phyloP scores from a whole-genome alignment of 345 rosid species.

The Eucalyptus cloeziana region DNA sequence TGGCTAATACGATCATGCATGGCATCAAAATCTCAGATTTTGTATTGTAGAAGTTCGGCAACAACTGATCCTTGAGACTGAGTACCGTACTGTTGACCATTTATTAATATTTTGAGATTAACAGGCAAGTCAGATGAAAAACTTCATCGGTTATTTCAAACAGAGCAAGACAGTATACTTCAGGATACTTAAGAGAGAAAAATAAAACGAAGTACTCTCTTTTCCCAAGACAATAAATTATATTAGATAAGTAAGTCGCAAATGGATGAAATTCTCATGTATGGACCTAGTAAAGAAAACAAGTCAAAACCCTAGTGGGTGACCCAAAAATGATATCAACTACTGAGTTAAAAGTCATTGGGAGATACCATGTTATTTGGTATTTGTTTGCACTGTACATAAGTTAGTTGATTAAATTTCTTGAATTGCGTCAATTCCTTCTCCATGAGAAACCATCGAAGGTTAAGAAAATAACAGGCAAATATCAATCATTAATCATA shows the following conservation, averaged over 20 bases:
- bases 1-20: neutral
- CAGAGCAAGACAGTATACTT: neutral
- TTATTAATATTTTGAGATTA: too few species aligned
- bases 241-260: too few species aligned
- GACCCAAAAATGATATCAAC: neutral
- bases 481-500: neutral
- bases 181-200: neutral
- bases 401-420: neutral
- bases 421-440: neutral
- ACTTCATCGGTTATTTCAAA: neutral
- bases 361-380: neutral
- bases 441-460: neutral
- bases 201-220: neutral
- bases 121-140: neutral
- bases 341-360: neutral
- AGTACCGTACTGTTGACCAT: too few species aligned
- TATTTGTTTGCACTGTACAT: neutral
- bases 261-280: too few species aligned
- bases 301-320: neutral
- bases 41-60: too few species aligned
- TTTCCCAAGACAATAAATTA: too few species aligned
- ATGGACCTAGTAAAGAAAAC: too few species aligned
- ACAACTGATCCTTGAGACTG: too few species aligned
- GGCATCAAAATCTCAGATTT: too few species aligned
- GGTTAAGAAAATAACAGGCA: neutral